Conservation (phyloP, 345 rosid genomes). For the Mercurialis annua region DNA sequence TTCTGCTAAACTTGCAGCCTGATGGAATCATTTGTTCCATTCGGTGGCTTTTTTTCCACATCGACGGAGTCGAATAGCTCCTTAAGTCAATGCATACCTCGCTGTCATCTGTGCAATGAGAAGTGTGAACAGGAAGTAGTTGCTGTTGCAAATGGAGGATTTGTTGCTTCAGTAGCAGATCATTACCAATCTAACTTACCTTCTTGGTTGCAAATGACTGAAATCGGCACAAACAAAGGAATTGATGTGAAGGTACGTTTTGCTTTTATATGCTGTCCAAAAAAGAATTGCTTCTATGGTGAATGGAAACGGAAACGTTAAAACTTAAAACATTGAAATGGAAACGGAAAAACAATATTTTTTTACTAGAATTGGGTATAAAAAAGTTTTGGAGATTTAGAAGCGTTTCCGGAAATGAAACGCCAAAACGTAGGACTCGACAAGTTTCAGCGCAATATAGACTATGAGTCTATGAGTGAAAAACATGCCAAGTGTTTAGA, state of each 20-base stretch:
- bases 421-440: too few relatives aligned
- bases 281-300: slow-evolving; percentile 1
- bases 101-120: slow-evolving; percentile 37
- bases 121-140: slow-evolving; percentile 44
- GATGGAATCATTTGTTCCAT: slow-evolving; percentile 94
- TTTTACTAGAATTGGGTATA: too few relatives aligned
- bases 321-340: too few relatives aligned
- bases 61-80: slow-evolving; percentile 50
- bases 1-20: slow-evolving; percentile 45
- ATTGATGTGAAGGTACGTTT: slow-evolving; percentile 43
- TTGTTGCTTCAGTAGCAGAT: slow-evolving; percentile 50
- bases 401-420: too few relatives aligned
- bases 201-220: slow-evolving; percentile 72
- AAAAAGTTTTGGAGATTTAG: too few relatives aligned
- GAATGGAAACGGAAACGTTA: too few relatives aligned
- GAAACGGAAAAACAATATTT: too few relatives aligned
- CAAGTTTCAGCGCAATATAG: too few relatives aligned
- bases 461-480: not conserved
- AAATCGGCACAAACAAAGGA: slow-evolving; percentile 37
- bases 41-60: slow-evolving; percentile 79
- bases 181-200: slow-evolving; percentile 56
- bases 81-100: slow-evolving; percentile 30
- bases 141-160: slow-evolving; percentile 35
- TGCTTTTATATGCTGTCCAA: slow-evolving; percentile 17
- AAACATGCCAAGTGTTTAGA: not conserved